Conservation (phyloP, 345 rosid genomes). For the Rhodamnia argentea region DNA sequence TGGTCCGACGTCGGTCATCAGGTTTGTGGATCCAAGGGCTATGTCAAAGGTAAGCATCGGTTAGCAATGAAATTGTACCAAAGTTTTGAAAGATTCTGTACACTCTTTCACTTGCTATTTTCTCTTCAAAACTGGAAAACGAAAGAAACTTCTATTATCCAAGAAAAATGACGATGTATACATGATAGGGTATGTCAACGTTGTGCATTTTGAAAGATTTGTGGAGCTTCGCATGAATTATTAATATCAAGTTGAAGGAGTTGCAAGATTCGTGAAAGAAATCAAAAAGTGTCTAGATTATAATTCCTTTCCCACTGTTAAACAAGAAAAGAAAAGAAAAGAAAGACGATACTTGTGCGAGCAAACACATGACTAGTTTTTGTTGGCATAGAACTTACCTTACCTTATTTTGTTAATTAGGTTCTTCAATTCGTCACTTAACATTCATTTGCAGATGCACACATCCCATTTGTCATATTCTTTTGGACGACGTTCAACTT, state of each 20-base stretch:
- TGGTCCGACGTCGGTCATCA: fast-evolving
- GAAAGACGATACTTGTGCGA: neutral
- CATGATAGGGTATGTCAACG: neutral
- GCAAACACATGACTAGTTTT: neutral
- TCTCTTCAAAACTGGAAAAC: neutral
- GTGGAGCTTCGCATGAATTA: neutral
- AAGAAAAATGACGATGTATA: neutral
- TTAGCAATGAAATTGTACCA: neutral
- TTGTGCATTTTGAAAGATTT: neutral
- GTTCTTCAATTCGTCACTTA: neutral
- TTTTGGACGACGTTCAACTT: neutral
- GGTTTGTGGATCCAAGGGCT: neutral
- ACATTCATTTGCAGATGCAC: neutral
- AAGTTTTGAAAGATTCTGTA: neutral
- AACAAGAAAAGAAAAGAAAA: no score
- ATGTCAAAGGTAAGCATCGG: neutral
- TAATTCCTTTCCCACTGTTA: neutral
- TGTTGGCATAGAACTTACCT: neutral
- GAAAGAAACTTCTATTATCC: neutral
- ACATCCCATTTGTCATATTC: neutral
- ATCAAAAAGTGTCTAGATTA: neutral
- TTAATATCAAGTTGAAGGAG: neutral
- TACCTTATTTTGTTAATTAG: neutral
- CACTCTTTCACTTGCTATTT: neutral
- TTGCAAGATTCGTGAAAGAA: neutral